phyloP scores from a whole-genome alignment of 2,329 filamentous ascomycete species.

The Pestalotiopsis sp. region DNA sequence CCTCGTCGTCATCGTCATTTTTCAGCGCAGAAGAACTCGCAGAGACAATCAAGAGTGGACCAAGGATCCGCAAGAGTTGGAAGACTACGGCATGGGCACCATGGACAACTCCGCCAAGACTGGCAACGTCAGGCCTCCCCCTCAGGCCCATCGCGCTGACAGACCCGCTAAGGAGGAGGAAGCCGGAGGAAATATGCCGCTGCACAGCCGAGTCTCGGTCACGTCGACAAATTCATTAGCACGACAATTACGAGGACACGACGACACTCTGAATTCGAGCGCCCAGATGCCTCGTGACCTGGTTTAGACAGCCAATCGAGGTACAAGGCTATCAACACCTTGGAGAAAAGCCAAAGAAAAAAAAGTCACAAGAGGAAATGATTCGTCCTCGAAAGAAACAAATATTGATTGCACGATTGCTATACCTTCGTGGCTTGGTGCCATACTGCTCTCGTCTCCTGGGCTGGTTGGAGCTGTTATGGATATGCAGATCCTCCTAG shows the following conservation, averaged over 20 bases:
- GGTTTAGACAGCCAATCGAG: slow-evolving; percentile 1
- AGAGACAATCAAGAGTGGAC: slow-evolving; percentile 13
- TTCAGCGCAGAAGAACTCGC: slow-evolving; percentile 3
- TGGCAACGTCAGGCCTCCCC: slow-evolving; percentile 1
- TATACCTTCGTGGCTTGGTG: too few relatives aligned
- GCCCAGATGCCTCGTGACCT: slow-evolving; percentile 1
- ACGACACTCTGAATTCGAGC: slow-evolving; percentile 3
- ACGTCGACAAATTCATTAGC: slow-evolving; percentile 7
- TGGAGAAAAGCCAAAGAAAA: not conserved
- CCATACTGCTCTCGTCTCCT: too few relatives aligned
- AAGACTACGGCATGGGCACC: slow-evolving; percentile 11
- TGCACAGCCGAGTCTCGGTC: not conserved
- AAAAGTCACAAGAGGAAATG: not conserved
- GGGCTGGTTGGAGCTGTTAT: too few relatives aligned
- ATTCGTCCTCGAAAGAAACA: not conserved
- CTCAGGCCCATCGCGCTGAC: slow-evolving; percentile 6
- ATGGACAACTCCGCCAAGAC: not conserved
- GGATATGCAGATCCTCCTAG: too few relatives aligned
- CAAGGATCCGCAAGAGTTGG: slow-evolving; percentile 14
- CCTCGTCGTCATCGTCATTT: not conserved
- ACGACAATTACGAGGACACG: slow-evolving; percentile 1
- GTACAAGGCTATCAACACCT: not conserved
- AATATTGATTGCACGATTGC: not conserved
- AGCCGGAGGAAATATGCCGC: not conserved
- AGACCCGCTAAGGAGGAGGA: not conserved